A percentile compares a stretch with the other conserved stretches of the same genome.
Evolutionary conservation across 108 stramenopile species (phyloP).

Genomic region (Cyclotella baltica): DNA sequence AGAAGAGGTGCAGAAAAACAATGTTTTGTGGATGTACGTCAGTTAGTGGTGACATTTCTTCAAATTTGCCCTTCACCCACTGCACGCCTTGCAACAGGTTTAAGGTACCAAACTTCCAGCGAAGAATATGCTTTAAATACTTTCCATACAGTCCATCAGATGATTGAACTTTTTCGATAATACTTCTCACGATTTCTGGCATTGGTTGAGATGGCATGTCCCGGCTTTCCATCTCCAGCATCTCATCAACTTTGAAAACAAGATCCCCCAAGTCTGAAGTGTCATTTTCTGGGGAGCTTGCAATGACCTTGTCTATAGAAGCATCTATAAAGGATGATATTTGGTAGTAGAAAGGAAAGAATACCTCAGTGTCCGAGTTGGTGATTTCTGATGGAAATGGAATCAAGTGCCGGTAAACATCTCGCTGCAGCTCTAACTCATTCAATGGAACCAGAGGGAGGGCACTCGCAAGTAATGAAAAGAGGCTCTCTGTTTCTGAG

Average conservation of each 20-base stretch:
- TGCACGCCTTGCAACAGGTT: background rate
- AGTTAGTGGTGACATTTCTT: background rate
- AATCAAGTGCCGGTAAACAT: constrained; percentile 9
- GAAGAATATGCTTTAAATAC: constrained; percentile 11
- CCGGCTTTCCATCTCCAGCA: background rate
- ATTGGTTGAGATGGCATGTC: background rate
- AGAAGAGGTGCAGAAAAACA: constrained; percentile 25
- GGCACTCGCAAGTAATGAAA: constrained; percentile 2
- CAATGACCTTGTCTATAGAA: constrained; percentile 12
- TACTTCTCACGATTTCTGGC: background rate
- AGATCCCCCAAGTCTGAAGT: background rate
- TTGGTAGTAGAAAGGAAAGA: constrained; percentile 34
- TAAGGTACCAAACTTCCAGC: constrained; percentile 15
- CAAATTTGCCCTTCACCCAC: background rate
- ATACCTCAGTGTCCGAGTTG: background rate
- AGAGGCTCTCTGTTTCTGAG: constrained; percentile 6
- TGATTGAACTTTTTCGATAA: background rate
- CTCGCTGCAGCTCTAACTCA: constrained; percentile 24
- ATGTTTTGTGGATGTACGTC: background rate
- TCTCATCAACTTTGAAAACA: background rate
- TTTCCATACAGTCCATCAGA: constrained; percentile 1
- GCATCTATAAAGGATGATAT: constrained; percentile 34
- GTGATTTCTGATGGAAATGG: constrained; percentile 24
- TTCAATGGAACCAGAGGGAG: constrained; percentile 16
- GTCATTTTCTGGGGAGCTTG: background rate